Percentiles rank a stretch among this genome's conserved stretches.
These are phyloP conservation scores for Hyaloscypha variabilis DNA, from an alignment of 495 filamentous ascomycete genomes.

Conservation along the genomic window DNA sequence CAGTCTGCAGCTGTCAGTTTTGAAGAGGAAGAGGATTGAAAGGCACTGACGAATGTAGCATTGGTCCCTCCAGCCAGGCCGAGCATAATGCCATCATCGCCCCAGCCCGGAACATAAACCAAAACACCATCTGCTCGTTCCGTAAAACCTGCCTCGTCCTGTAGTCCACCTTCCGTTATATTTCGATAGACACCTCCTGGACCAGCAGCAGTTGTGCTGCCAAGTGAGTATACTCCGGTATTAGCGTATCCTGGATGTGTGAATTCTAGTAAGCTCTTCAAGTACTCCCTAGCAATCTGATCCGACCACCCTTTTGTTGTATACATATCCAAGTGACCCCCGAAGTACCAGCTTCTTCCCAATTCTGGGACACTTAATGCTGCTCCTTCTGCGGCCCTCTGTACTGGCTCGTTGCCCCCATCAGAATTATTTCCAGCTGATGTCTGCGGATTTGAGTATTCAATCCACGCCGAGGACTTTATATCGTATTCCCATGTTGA, in stretches of 20 bases:
- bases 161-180: conserved; percentile 69
- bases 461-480: conserved; percentile 56
- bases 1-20: conserved; percentile 39
- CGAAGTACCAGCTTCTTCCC: conserved; percentile 74
- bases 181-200: conserved; percentile 64
- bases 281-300: conserved; percentile 60
- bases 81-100: conserved; percentile 67
- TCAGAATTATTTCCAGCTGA: conserved; percentile 60
- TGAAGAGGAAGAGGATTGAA: background rate
- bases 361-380: conserved; percentile 68
- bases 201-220: conserved; percentile 49
- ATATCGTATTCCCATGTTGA: conserved; percentile 72
- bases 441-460: conserved; percentile 56
- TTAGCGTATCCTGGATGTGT: conserved; percentile 69
- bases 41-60: conserved; percentile 47
- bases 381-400: conserved; percentile 71
- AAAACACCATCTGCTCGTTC: conserved; percentile 72
- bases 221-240: conserved; percentile 53
- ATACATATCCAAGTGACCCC: conserved; percentile 68
- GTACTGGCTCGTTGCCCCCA: conserved; percentile 50
- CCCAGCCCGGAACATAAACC: conserved; percentile 74
- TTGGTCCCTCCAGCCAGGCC: conserved; percentile 70
- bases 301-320: conserved; percentile 73
- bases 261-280: conserved; percentile 75
- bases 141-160: conserved; percentile 63